phyloP scores from a whole-genome alignment of 805 yeast species.

The Ogataea salicorniae region DNA sequence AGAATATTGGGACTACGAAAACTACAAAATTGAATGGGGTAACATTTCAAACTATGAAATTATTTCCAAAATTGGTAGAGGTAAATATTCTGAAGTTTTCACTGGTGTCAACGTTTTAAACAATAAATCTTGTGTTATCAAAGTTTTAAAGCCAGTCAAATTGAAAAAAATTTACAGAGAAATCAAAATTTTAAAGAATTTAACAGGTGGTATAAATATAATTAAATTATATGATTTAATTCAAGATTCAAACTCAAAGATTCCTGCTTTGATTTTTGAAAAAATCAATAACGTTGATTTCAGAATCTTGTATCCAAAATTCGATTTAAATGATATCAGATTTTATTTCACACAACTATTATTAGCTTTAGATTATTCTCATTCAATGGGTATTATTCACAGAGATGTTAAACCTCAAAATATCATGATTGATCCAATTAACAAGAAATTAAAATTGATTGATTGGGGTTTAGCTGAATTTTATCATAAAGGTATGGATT shows the following conservation, averaged over 20 bases:
- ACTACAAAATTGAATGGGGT: slow-evolving; percentile 76
- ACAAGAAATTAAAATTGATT: slow-evolving; percentile 60
- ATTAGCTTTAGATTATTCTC: slow-evolving; percentile 80
- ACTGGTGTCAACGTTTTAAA: slow-evolving; percentile 67
- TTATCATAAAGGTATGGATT: slow-evolving; percentile 84
- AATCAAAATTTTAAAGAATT: slow-evolving; percentile 78
- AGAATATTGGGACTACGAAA: slow-evolving; percentile 78
- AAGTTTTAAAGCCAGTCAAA: slow-evolving; percentile 90
- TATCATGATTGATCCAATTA: slow-evolving; percentile 82
- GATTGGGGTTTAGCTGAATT: slow-evolving; percentile 97
- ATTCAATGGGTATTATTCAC: slow-evolving; percentile 93
- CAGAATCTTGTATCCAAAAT: slow-evolving; percentile 77
- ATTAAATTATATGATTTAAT: slow-evolving; percentile 77
- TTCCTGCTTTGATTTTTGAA: slow-evolving; percentile 87
- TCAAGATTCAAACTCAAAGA: slow-evolving; percentile 76
- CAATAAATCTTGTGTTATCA: slow-evolving; percentile 70
- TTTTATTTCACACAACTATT: slow-evolving; percentile 80
- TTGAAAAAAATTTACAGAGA: slow-evolving; percentile 90
- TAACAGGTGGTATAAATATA: slow-evolving; percentile 79
- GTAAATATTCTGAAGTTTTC: slow-evolving; percentile 91
- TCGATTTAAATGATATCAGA: slow-evolving; percentile 68
- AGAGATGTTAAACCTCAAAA: slow-evolving; percentile 93
- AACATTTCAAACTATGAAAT: slow-evolving; percentile 82
- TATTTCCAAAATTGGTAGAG: slow-evolving; percentile 79
- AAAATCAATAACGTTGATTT: slow-evolving; percentile 81